These are phyloP conservation scores for Scedosporium apiospermum DNA, from an alignment of 2,329 filamentous ascomycete genomes.

Conservation along the genomic window DNA sequence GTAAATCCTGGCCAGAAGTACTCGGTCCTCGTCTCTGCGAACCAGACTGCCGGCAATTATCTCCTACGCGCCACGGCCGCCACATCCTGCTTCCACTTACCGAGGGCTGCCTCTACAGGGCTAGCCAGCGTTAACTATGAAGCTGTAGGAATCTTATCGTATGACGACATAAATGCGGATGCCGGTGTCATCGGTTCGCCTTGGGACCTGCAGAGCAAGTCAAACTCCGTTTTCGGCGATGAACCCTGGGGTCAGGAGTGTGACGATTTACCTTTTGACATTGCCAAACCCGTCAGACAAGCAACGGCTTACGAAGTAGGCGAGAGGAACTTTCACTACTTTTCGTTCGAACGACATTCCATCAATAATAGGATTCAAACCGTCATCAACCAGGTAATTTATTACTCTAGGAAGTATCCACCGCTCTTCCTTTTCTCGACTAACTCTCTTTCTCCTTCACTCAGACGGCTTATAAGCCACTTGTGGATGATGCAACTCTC, in stretches of 20 bases:
- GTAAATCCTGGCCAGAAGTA: slow-evolving; percentile 29
- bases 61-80: slow-evolving; percentile 12
- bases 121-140: slow-evolving; percentile 9
- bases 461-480: slow-evolving; percentile 11
- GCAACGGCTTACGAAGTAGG: slow-evolving; percentile 12
- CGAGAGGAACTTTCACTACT: slow-evolving; percentile 8
- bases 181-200: slow-evolving; percentile 9
- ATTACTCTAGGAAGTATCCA: neutral
- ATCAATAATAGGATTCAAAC: slow-evolving; percentile 2
- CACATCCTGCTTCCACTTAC: slow-evolving; percentile 2
- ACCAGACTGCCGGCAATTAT: slow-evolving; percentile 14
- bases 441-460: neutral
- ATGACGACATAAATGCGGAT: slow-evolving; percentile 11
- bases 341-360: slow-evolving; percentile 1
- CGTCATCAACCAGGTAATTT: slow-evolving; percentile 6
- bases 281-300: slow-evolving; percentile 11
- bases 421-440: neutral
- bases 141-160: slow-evolving; percentile 10
- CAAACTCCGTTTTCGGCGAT: neutral
- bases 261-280: slow-evolving; percentile 13
- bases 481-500: slow-evolving; percentile 8
- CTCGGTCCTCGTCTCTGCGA: slow-evolving; percentile 23
- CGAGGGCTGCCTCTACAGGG: neutral
- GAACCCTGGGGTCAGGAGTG: slow-evolving; percentile 5
- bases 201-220: slow-evolving; percentile 8